These are phyloP conservation scores for Tetrahymena borealis DNA, from an alignment of 73 alveolate genomes.

Conservation along the genomic window DNA sequence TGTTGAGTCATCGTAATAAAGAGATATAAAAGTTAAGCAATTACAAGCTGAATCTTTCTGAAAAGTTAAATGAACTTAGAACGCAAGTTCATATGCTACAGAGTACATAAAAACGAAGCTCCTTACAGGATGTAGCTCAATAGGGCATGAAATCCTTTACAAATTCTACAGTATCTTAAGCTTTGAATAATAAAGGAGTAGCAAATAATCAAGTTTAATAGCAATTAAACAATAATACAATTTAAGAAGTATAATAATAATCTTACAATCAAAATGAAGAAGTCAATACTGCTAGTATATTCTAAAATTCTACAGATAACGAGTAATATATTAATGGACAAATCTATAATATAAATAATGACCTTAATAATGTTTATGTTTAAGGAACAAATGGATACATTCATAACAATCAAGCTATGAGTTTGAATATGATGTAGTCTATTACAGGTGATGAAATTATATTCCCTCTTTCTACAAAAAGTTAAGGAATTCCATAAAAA, in stretches of 20 bases:
- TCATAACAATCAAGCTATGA: neutral
- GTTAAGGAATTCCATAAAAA: neutral
- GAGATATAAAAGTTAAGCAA: neutral
- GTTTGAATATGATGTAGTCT: neutral
- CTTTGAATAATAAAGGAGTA: neutral
- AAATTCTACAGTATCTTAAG: neutral
- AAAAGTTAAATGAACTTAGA: neutral
- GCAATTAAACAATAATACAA: too few species aligned
- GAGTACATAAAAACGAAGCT: neutral
- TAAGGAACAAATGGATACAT: neutral
- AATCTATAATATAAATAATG: neutral
- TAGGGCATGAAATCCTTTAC: neutral
- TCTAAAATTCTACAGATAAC: too few species aligned
- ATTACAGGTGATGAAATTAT: neutral
- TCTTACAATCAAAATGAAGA: too few species aligned
- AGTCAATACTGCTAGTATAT: too few species aligned
- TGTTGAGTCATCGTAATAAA: neutral
- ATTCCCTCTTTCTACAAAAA: neutral
- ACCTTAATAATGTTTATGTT: neutral
- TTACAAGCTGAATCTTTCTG: neutral
- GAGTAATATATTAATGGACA: too few species aligned
- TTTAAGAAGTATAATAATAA: too few species aligned
- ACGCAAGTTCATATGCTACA: neutral
- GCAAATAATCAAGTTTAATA: too few species aligned
- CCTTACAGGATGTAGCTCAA: neutral